Percentiles rank a stretch among this genome's conserved stretches.
Evolutionary conservation across 2,329 filamentous ascomycete species (phyloP).

Genomic region (Alternaria gansuensis): DNA sequence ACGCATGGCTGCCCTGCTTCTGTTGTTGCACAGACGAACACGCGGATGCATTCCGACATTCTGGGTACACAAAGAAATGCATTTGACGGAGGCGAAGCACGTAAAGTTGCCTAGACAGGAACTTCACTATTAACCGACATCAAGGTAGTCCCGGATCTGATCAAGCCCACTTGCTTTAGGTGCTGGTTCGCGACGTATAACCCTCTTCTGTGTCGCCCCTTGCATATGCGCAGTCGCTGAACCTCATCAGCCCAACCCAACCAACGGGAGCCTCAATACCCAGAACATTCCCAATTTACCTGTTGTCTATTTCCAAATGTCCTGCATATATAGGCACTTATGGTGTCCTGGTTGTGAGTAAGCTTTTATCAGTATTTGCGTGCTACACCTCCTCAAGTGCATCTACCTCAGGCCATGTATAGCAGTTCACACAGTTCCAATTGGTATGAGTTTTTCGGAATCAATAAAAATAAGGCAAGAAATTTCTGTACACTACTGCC

Average conservation of each 20-base stretch:
- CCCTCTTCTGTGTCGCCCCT: constrained; percentile 6
- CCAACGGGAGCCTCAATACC: neutral
- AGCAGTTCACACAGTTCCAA: no score
- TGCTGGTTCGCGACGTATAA: neutral
- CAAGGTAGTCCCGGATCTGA: neutral
- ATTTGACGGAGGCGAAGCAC: constrained; percentile 8
- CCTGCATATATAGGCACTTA: neutral
- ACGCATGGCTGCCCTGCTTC: constrained; percentile 7
- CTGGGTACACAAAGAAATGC: constrained; percentile 17
- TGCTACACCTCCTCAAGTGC: neutral
- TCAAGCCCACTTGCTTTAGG: constrained; percentile 1
- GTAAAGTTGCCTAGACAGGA: constrained; percentile 1
- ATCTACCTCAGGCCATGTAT: no score
- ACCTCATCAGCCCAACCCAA: constrained; percentile 10
- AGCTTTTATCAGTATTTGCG: neutral
- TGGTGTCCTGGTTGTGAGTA: neutral
- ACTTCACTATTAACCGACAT: neutral
- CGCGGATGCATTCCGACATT: constrained; percentile 5
- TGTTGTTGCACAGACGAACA: constrained; percentile 13
- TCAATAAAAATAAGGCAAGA: no score
- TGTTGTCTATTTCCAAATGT: constrained; percentile 4
- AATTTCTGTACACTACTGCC: no score
- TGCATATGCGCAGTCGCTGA: constrained; percentile 18
- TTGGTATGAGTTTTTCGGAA: no score
- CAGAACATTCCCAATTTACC: neutral